phyloP scores from a whole-genome alignment of 345 rosid species.

The Clausena lansium region DNA sequence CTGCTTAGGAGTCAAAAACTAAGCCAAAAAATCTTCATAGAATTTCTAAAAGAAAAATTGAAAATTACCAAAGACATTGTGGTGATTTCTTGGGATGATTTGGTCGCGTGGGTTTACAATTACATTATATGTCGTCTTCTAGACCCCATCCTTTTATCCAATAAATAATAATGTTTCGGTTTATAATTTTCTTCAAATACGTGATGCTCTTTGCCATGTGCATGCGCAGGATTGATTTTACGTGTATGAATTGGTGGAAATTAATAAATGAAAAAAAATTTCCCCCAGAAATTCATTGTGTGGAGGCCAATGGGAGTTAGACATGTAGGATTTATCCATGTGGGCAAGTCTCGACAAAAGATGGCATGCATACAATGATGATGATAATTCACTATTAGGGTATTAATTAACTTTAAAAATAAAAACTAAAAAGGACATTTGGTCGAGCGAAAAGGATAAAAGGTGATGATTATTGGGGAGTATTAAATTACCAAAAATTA shows the following conservation, averaged over 20 bases:
- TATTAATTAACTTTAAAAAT: not conserved
- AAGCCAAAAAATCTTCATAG: constrained; percentile 25
- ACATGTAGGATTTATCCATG: constrained; percentile 8
- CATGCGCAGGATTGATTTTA: constrained; percentile 11
- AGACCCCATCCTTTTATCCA: not conserved
- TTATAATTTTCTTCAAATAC: not conserved
- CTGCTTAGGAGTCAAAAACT: not conserved
- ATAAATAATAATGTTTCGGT: not conserved
- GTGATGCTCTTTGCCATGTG: constrained; percentile 9
- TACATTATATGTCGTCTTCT: not conserved
- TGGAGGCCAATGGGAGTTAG: not conserved
- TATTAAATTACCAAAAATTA: constrained; percentile 24
- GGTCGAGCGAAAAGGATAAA: constrained; percentile 16
- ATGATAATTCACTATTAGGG: not conserved
- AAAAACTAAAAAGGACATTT: not conserved
- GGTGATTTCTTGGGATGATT: constrained; percentile 23
- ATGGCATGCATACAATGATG: constrained; percentile 15
- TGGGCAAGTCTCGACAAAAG: constrained; percentile 7
- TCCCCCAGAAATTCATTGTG: not conserved
- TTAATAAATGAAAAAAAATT: not conserved
- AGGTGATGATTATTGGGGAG: constrained; percentile 18
- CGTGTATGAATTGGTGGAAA: not conserved
- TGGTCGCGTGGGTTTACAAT: constrained; percentile 24
- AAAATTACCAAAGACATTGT: not conserved
- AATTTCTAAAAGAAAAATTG: not conserved